Base-by-base conservation (phyloP, 352 stramenopile genomes). In the Thraustochytrium sp. region DNA sequence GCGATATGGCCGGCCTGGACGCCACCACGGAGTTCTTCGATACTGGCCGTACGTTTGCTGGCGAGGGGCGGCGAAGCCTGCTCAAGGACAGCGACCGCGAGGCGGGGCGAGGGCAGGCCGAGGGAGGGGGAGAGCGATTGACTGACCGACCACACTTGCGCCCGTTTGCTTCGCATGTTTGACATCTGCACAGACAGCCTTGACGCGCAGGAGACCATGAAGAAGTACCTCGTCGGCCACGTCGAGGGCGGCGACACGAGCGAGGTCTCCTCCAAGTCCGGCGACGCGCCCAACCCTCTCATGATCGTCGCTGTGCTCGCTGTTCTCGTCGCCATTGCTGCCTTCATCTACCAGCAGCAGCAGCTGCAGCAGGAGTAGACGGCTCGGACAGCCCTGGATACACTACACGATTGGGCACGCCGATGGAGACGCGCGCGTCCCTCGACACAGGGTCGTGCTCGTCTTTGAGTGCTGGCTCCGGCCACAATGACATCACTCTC, bases 1-100 rank as follows among this genome's bases (percentile, higher is more conserved):
- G 98, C 74, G 96, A 97, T 84, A 87, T 95, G 73, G 94, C 93
- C 3, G 94, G 93, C 62, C 87, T 94, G 86, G 91, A 94, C 84
- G 90, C 89, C 16, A 93, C 89, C 2, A 90, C 92, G 64, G 68
- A 80, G 68, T 80, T 80, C 26, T 13, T 55, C 31, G 68, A 80
- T 42, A 80, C 68, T 23, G 68, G 68, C 23, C 68, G 49, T 62
- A 77, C 42, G 59, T 72, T 72, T n/a, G n/a, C n/a, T n/a, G n/a
- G n/a, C n/a, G n/a, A n/a, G n/a, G n/a, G n/a, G n/a, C n/a, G n/a
- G n/a, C n/a, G n/a, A n/a, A n/a, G n/a, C n/a, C n/a, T n/a, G n/a
- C n/a, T n/a, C n/a, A n/a, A n/a, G n/a, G n/a, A n/a, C n/a, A n/a
- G n/a, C n/a, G n/a, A n/a, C n/a, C n/a, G n/a, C n/a, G n/a, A n/a